A percentile compares a stretch with the other conserved stretches of the same genome.
Evolutionary conservation across 1,284 basidiomycete species (phyloP).

Genomic region (Cutaneotrichosporon arboriforme): DNA sequence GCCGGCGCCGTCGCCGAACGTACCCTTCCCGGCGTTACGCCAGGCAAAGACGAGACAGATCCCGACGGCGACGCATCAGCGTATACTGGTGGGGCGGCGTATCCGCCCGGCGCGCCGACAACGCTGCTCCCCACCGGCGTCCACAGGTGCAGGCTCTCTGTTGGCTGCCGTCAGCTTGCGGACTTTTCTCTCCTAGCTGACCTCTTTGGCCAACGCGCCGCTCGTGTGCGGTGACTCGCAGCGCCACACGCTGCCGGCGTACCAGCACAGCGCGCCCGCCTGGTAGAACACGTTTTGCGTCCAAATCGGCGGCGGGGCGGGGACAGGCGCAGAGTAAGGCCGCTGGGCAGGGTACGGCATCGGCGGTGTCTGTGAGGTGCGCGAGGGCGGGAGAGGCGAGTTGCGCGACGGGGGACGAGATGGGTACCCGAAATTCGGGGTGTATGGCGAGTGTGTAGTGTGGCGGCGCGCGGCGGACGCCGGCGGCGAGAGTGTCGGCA

Average conservation of each 20-base stretch:
- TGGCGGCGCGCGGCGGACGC: no score
- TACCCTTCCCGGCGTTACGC: neutral
- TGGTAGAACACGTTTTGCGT: slow-evolving; percentile 22
- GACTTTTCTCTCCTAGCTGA: neutral
- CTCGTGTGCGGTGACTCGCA: slow-evolving; percentile 34
- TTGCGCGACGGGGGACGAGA: no score
- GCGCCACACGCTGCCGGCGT: slow-evolving; percentile 34
- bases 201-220: slow-evolving; percentile 15
- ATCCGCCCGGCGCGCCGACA: neutral
- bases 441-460: no score
- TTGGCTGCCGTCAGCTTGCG: slow-evolving; percentile 23
- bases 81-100: neutral
- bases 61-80: no score
- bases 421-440: no score
- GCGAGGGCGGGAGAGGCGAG: neutral
- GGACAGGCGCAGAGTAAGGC: neutral
- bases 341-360: slow-evolving; percentile 4
- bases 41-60: no score
- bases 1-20: neutral
- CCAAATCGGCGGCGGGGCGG: slow-evolving; percentile 17
- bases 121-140: slow-evolving; percentile 24
- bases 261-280: slow-evolving; percentile 30
- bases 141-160: slow-evolving; percentile 34
- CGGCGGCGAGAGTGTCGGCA: no score
- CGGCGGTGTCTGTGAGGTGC: neutral